phyloP scores from a whole-genome alignment of 176 grass and related monocot genomes.

The Triticum turgidum region DNA sequence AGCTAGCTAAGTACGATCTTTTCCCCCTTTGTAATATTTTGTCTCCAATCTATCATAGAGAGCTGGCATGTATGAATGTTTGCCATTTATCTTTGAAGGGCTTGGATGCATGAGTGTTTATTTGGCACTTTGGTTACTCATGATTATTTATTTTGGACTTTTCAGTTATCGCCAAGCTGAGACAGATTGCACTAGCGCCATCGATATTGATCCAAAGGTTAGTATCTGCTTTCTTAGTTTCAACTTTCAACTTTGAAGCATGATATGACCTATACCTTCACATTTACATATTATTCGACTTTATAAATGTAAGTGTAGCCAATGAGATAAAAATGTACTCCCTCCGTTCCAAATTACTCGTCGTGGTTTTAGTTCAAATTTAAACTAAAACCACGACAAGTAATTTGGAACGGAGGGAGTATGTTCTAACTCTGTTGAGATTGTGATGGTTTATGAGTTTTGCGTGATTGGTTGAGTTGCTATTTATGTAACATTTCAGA shows the following conservation, averaged over 20 bases:
- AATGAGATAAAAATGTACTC: not conserved
- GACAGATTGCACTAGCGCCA: slow-evolving; percentile 85
- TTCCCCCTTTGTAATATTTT: not conserved
- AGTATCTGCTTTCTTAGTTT: slow-evolving; percentile 7
- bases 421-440: not conserved
- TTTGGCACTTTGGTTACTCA: not conserved
- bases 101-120: slow-evolving; percentile 11
- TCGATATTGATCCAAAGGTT: slow-evolving; percentile 94
- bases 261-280: not conserved
- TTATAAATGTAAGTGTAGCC: not conserved
- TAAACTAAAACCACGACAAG: too few relatives aligned
- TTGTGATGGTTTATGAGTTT: not conserved
- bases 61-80: not conserved
- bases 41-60: not conserved
- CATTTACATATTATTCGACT: not conserved
- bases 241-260: slow-evolving; percentile 4
- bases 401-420: too few relatives aligned
- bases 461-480: not conserved
- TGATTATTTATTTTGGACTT: slow-evolving; percentile 24
- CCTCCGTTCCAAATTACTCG: too few relatives aligned
- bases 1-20: slow-evolving; percentile 58
- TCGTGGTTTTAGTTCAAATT: too few relatives aligned
- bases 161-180: slow-evolving; percentile 93
- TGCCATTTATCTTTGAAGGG: not conserved
- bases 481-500: slow-evolving; percentile 40